Evolutionary conservation across 148 eudicot genomes (phyloP).

Genomic region (Amaranthus cruentus): DNA sequence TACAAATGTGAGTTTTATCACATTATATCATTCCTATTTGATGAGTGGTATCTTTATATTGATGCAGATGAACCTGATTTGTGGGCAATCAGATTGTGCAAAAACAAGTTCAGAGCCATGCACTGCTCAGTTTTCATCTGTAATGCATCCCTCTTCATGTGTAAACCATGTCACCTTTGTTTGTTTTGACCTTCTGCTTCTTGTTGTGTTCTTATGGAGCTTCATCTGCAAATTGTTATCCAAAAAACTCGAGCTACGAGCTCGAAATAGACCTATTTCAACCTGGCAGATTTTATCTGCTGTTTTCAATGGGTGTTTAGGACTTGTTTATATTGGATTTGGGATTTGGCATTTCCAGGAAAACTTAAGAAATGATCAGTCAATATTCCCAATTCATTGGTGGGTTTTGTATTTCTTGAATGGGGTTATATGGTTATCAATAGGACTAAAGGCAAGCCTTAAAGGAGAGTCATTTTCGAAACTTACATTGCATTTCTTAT

Average conservation of each 20-base stretch:
- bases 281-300: constrained; percentile 43
- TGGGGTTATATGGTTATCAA: constrained; percentile 53
- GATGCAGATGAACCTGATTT: too few relatives aligned
- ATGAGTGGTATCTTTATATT: too few relatives aligned
- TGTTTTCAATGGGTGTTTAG: constrained; percentile 50
- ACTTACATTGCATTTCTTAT: constrained; percentile 33
- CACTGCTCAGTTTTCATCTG: constrained; percentile 26
- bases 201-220: constrained; percentile 37
- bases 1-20: too few relatives aligned
- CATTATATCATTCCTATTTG: too few relatives aligned
- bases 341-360: constrained; percentile 27
- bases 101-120: too few relatives aligned
- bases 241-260: constrained; percentile 17
- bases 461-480: constrained; percentile 29
- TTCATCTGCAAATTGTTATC: constrained; percentile 30
- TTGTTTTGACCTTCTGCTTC: constrained; percentile 48
- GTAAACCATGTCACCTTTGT: constrained; percentile 52
- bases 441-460: constrained; percentile 50
- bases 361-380: constrained; percentile 25
- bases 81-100: too few relatives aligned
- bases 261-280: constrained; percentile 22
- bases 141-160: constrained; percentile 65
- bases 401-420: constrained; percentile 50
- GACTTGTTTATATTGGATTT: constrained; percentile 27
- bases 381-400: constrained; percentile 46